Evolutionary conservation across 2,329 filamentous ascomycete species (phyloP).

Genomic region (Fusarium nurragi): DNA sequence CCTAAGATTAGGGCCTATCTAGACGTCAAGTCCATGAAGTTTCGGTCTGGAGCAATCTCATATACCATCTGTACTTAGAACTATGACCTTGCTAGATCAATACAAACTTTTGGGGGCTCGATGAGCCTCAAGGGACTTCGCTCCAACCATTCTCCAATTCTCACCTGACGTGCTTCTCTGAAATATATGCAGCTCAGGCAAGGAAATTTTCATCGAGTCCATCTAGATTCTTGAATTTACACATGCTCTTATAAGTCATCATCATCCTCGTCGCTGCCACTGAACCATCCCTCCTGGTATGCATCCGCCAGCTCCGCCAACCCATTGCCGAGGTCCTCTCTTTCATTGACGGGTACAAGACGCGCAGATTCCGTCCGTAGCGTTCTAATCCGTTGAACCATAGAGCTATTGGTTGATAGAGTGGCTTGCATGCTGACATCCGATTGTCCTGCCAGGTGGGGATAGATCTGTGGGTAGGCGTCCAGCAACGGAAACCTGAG

Average conservation of each 20-base stretch:
- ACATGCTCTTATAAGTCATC: conserved; percentile 57
- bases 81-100: conserved; percentile 45
- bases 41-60: conserved; percentile 21
- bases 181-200: neutral
- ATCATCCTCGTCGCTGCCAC: conserved; percentile 76
- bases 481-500: conserved; percentile 81
- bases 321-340: conserved; percentile 83
- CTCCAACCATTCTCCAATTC: neutral
- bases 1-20: conserved; percentile 3
- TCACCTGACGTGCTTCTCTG: neutral
- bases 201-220: neutral
- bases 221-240: neutral
- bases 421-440: conserved; percentile 60
- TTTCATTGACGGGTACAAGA: conserved; percentile 76
- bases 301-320: conserved; percentile 85
- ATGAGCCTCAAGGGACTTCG: conserved; percentile 12
- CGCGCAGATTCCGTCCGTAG: conserved; percentile 72
- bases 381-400: conserved; percentile 73
- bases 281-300: conserved; percentile 89
- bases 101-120: conserved; percentile 40
- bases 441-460: conserved; percentile 50
- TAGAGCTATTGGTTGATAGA: conserved; percentile 77
- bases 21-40: neutral
- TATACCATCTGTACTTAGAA: conserved; percentile 45
- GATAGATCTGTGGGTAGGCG: conserved; percentile 83